Evolutionary conservation across 192 early-diverging fungal genomes (phyloP).

Genomic region (Backusella luteola): DNA sequence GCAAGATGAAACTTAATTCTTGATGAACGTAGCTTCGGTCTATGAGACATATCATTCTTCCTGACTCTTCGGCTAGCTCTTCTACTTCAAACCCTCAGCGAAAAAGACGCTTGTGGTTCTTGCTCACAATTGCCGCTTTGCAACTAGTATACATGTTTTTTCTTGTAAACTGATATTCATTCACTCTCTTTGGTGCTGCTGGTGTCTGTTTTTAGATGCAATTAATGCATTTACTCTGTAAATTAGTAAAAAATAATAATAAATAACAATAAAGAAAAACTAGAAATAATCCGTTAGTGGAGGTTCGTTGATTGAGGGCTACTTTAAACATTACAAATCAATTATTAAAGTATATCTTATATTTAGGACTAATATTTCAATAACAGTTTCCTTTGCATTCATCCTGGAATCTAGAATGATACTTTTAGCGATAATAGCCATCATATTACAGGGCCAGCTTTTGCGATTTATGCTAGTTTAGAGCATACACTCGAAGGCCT

Average conservation of each 20-base stretch:
- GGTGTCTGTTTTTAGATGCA: background rate
- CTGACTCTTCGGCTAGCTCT: conserved; percentile 60
- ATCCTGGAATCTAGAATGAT: no score
- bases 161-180: conserved; percentile 33
- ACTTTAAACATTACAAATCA: no score
- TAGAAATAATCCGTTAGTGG: no score
- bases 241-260: background rate
- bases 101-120: conserved; percentile 83
- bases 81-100: conserved; percentile 63
- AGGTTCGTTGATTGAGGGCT: no score
- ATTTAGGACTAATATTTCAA: no score
- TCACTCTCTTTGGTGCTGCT: background rate
- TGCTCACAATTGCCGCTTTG: conserved; percentile 80
- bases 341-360: no score
- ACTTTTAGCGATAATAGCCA: no score
- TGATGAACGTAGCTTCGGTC: conserved; percentile 59
- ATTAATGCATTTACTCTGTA: background rate
- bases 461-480: no score
- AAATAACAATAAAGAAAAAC: background rate
- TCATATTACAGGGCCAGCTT: no score
- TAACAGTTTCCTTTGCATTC: no score
- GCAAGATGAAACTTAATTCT: background rate
- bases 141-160: conserved; percentile 85
- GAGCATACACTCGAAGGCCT: no score
- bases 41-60: conserved; percentile 71